Base-by-base conservation (phyloP, 352 stramenopile genomes). In the Phytopythium cucurbitacearum region DNA sequence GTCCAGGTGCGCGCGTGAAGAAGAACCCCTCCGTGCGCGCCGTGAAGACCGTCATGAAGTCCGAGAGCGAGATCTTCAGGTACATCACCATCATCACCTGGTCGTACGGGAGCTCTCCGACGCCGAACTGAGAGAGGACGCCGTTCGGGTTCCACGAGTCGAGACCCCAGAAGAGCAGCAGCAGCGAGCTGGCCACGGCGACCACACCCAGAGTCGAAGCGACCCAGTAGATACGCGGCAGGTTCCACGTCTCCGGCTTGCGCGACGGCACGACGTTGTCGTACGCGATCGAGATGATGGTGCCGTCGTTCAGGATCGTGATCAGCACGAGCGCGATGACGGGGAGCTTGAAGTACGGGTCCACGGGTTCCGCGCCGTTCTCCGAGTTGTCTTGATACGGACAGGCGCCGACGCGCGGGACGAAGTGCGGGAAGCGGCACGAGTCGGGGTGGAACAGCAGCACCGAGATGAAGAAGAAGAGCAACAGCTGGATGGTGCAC, bases 401-500 rank as follows among this genome's bases (percentile, higher is more conserved):
- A 57, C 84, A 91, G 32, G 74, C 51, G n/a, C 62, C 70, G 41
- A 78, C 57, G 54, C 52, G 70, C 36, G 71, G 69, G 33, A 83
- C 51, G 33, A 91, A 90, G 60, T 94, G 83, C 16, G 60, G 59
- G 65, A 89, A 91, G 43, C 78, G 69, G 70, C 81, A 89, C 45
- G 66, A 75, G 48, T 85, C 78, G 39, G 89, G 86, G 55, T 94
- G 80, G 65, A 98, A 85, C 10, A 88, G 71, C 48, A 97, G 69
- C 48, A 97, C 86, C 12, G 90, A 89, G 60, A 98, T 81, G 65
- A 97, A 94, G 69, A 98, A 94, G 69, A 98, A 98, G 51, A 96
- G 60, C 16, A 98, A 62, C 34, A 98, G 69, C 57, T 98, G 88
- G 44, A 98, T 76, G 21, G 87, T 97, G 57, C 75, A 89, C 42